phyloP scores from a whole-genome alignment of 805 yeast genomes.

The Ogataea pignaliae region DNA sequence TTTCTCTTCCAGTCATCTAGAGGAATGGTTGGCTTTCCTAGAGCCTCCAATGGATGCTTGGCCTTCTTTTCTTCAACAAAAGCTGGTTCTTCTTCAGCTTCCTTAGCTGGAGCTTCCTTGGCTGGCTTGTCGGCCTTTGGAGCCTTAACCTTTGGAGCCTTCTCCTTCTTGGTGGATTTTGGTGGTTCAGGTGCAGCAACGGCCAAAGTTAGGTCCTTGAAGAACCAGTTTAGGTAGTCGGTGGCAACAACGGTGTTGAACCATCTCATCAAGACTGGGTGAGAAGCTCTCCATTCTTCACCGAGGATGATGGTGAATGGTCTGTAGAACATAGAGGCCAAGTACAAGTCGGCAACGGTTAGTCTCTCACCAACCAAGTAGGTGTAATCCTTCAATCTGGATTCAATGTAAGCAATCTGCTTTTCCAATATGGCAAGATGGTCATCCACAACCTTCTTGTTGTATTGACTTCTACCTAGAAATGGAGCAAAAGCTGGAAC shows the following conservation, averaged over 20 bases:
- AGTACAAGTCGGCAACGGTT: slow-evolving; percentile 41
- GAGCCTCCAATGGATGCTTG: slow-evolving; percentile 85
- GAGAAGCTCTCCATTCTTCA: slow-evolving; percentile 43
- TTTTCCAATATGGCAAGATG: slow-evolving; percentile 33
- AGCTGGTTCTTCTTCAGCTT: slow-evolving; percentile 32
- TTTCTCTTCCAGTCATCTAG: slow-evolving; percentile 94
- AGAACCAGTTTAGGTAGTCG: slow-evolving; percentile 43
- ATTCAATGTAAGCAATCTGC: slow-evolving; percentile 48
- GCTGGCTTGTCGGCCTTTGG: slow-evolving; percentile 19
- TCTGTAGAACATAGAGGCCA: slow-evolving; percentile 42
- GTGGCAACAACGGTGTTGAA: slow-evolving; percentile 41
- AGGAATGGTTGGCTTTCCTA: slow-evolving; percentile 65
- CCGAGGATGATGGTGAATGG: slow-evolving; percentile 44
- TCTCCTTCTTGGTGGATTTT: slow-evolving; percentile 73
- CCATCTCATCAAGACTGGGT: slow-evolving; percentile 54
- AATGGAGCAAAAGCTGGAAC: slow-evolving; percentile 55
- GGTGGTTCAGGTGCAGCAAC: slow-evolving; percentile 63
- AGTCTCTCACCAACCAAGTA: slow-evolving; percentile 46
- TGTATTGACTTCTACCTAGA: slow-evolving; percentile 65
- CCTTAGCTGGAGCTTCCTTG: slow-evolving; percentile 30
- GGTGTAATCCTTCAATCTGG: slow-evolving; percentile 41
- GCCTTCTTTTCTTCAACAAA: slow-evolving; percentile 62
- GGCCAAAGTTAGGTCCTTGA: slow-evolving; percentile 50
- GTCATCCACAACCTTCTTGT: slow-evolving; percentile 53
- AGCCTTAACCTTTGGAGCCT: slow-evolving; percentile 40